These are phyloP conservation scores for Crithidia fasciculata DNA, from an alignment of 208 protist genomes.

Conservation along the genomic window DNA sequence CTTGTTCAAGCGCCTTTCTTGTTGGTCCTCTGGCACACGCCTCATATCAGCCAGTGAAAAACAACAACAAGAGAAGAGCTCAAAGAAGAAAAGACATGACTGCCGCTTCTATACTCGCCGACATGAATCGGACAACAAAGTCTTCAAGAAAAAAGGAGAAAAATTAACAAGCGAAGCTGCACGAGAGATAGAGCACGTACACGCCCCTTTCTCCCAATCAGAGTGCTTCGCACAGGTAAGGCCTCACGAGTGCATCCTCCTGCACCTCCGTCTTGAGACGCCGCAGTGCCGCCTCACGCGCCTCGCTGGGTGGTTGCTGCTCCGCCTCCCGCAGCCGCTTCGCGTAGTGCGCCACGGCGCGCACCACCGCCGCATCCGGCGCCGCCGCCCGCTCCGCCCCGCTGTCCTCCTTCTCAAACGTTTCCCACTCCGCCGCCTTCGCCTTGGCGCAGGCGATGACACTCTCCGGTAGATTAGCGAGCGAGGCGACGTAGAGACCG, in stretches of 20 bases:
- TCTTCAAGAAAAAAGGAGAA: constrained; percentile 15
- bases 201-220: background rate
- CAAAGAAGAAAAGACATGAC: too few species aligned
- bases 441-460: constrained; percentile 78
- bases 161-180: background rate
- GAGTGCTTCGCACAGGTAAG: constrained; percentile 30
- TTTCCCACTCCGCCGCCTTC: constrained; percentile 91
- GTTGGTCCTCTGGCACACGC: too few species aligned
- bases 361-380: constrained; percentile 35
- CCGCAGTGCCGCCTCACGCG: constrained; percentile 35
- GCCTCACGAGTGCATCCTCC: constrained; percentile 36
- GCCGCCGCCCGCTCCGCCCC: background rate
- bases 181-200: too few species aligned
- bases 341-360: constrained; percentile 57
- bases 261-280: constrained; percentile 60
- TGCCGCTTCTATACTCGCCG: too few species aligned
- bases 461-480: constrained; percentile 83
- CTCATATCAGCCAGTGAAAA: too few species aligned
- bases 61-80: too few species aligned
- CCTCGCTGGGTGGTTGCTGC: constrained; percentile 19
- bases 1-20: too few species aligned
- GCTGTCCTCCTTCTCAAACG: constrained; percentile 51
- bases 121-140: too few species aligned
- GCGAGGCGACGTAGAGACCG: constrained; percentile 92
- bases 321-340: constrained; percentile 72